These are phyloP conservation scores for Starmerella tilneyi DNA, from an alignment of 805 yeast genomes.

Conservation along the genomic window DNA sequence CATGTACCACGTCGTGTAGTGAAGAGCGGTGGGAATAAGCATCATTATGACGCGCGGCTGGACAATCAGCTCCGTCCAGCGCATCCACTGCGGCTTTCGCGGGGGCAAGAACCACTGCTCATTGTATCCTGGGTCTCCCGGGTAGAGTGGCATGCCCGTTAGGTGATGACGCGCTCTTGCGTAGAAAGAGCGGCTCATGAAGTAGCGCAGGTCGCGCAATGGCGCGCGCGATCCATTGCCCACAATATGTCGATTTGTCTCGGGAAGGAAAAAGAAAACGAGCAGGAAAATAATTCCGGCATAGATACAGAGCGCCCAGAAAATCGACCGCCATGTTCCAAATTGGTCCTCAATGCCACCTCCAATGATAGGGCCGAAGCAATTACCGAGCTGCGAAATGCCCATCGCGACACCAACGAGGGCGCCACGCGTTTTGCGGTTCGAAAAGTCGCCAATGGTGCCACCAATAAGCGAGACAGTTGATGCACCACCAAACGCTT, in stretches of 20 bases:
- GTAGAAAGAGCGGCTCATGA: constrained; percentile 25
- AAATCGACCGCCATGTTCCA: constrained; percentile 53
- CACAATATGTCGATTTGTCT: constrained; percentile 59
- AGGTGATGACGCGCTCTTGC: constrained; percentile 17
- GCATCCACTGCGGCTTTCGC: constrained; percentile 14
- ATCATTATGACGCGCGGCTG: constrained; percentile 39
- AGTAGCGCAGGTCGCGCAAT: constrained; percentile 2
- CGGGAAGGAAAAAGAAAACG: constrained; percentile 47
- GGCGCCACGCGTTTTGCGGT: constrained; percentile 57
- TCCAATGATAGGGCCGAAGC: constrained; percentile 67
- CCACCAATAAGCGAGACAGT: constrained; percentile 62
- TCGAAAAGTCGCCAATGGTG: constrained; percentile 62
- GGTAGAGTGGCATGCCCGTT: constrained; percentile 24
- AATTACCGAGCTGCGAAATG: constrained; percentile 58
- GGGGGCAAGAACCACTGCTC: constrained; percentile 24
- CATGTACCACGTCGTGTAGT: constrained; percentile 62
- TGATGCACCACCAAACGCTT: constrained; percentile 69
- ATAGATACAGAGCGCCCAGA: constrained; percentile 59
- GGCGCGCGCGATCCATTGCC: constrained; percentile 62
- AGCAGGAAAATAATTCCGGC: constrained; percentile 38
- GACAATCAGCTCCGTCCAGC: constrained; percentile 39
- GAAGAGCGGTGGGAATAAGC: constrained; percentile 49
- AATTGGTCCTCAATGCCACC: constrained; percentile 39
- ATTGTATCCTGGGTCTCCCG: constrained; percentile 19
- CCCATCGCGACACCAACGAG: constrained; percentile 59